Base-by-base conservation (phyloP, 495 filamentous ascomycete genomes). In the Usnea hakonensis region DNA sequence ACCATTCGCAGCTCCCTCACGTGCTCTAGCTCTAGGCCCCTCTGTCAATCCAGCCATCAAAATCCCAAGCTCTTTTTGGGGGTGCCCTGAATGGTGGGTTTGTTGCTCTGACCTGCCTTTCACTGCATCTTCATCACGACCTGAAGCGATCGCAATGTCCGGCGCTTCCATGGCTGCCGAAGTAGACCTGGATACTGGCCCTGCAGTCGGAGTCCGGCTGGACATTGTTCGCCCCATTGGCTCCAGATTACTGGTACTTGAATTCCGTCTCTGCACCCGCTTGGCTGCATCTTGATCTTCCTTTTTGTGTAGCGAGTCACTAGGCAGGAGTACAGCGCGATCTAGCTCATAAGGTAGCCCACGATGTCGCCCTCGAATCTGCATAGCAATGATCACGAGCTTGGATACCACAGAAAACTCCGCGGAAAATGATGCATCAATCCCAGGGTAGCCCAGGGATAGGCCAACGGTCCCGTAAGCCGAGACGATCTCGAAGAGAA, bases 391-490 rank as follows among this genome's bases (percentile, higher is more conserved):
- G 64, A 98, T 87, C 44, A 97, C 86, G 33, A 98, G 83, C 67
- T 96, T 97, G n/a, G 87, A 88, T 13, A 96, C 70, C 5, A 86
- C 79, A 8, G 77, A 80, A 70, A 98, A 96, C 65, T 95, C 82
- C 5, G 81, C 85, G 23, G 82, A 89, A 67, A 98, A 91, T 0
- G 88, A 90, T 8, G 89, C 80, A 64, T 96, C 88, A 69, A 82
- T 78, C 11, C 71, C 75, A 0, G 88, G 81, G 57, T 92, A 95
- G 8, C 94, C 94, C 3, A 98, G 79, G 46, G 85, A 89, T 56
- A 98, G 79, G 38, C 94, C 94, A 41, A 98, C 94, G 4, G 93
- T 98, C 63, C 94, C 94, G 67, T 97, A 97, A 4, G 92, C 92
- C 44, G 87, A 90, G 60, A 96, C 86, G 53, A 95, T 84, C 67